Base-by-base conservation (phyloP, 2,329 filamentous ascomycete genomes). In the Xylariaceae sp. region DNA sequence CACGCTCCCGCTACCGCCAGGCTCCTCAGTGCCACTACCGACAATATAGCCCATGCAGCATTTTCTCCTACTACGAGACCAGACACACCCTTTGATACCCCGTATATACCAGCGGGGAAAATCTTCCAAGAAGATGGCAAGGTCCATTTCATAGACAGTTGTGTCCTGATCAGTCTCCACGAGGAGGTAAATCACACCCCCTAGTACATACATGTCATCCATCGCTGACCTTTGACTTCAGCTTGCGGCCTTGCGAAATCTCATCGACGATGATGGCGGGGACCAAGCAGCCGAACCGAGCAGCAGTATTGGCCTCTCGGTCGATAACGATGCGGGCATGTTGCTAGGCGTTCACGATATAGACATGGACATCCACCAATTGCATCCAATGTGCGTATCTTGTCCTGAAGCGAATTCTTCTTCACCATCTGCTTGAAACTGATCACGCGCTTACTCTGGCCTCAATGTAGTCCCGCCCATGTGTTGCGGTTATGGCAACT, bases 401-500 rank as follows among this genome's bases (percentile, higher is more conserved):
- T 9, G 11, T 30, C 26, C 29, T 19, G 35, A 3, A 8, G 2
- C 19, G 4, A 11, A 4, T 42, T n/a, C 35, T 11, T 34, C 32
- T 5, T 6, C 5, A 8, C 37, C 5, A 29, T 19, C 6, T 27
- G 3, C 4, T 9, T 9, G 11, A 26, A 31, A 27, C 26, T 27
- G 3, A 37, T 27, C 12, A n/a, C 26, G 29, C n/a, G 3, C 39
- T 5, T 50, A 50, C 32, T 32, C 31, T 57, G 3, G 35, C 5
- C 27, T 39, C 8, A 9, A 26, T 35, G 3, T 51, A 60, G 56
- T n/a, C 57, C 58, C 37, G 49, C 58, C 39, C 58, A 79, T n/a
- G 76, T 81, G 9, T 76, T 80, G 58, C 72, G 71, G 49, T 69
- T 84, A 4, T 84, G 80, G 80, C 75, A 80, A 55, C 65, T 73